These are phyloP conservation scores for Wickerhamomyces rabaulensis DNA, from an alignment of 805 yeast species.

Conservation along the genomic window DNA sequence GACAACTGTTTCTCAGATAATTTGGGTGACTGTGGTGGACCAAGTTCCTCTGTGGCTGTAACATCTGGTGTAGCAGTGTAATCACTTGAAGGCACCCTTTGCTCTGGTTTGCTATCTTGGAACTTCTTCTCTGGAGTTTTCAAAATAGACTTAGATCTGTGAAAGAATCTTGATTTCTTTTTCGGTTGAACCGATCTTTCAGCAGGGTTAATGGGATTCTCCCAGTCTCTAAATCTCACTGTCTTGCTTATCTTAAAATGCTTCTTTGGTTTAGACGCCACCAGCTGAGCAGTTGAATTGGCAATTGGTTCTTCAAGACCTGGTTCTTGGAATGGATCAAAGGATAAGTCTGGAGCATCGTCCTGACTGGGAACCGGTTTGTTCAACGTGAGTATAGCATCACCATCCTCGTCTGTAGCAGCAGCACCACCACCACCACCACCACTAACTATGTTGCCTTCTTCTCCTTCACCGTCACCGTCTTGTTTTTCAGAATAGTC, in stretches of 20 bases:
- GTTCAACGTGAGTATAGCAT: background rate
- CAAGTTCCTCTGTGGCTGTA: conserved; percentile 1
- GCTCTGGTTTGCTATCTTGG: background rate
- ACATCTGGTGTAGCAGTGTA: conserved; percentile 21
- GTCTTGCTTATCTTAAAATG: conserved; percentile 4
- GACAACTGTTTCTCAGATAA: background rate
- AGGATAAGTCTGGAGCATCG: background rate
- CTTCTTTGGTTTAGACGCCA: background rate
- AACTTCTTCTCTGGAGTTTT: background rate
- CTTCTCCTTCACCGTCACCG: background rate
- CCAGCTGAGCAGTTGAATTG: background rate
- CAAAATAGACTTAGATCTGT: background rate
- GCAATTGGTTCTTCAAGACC: conserved; percentile 2
- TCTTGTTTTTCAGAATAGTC: background rate
- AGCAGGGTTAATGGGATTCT: conserved; percentile 1
- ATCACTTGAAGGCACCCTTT: conserved; percentile 17
- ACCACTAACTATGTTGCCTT: no score
- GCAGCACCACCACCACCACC: no score
- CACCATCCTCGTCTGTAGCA: background rate
- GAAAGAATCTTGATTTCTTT: conserved; percentile 2
- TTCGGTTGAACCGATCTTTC: background rate
- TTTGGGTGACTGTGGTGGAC: background rate
- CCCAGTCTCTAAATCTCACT: conserved; percentile 6
- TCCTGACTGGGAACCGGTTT: background rate
- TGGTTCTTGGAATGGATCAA: conserved; percentile 1